Base-by-base conservation (phyloP, 2,329 filamentous ascomycete species). In the Atkinsonella texensis region DNA sequence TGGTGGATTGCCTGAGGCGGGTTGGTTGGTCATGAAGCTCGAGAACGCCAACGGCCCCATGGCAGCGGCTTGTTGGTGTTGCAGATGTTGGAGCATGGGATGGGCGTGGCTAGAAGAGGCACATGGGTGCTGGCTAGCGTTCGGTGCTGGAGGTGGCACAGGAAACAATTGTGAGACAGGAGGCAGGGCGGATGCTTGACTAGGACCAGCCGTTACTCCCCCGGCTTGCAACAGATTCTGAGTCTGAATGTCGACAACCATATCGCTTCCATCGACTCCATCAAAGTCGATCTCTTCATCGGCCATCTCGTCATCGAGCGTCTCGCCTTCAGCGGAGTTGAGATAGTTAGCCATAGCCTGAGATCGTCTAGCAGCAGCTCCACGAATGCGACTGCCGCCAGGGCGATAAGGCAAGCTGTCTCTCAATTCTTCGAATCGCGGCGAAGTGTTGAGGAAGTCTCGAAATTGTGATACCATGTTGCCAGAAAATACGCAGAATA, bases 401-500 rank as follows among this genome's bases (percentile, higher is more conserved):
- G 49, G 23, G 46, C 58, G 54, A 40, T 50, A 54, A 20, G 58
- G 46, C 52, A 63, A 53, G 20, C 56, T 61, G 7, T 72, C 67
- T 32, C 71, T 70, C 8, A 72, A 59, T 3, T 70, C 68, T 41
- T 73, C 69, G 50, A 78, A 80, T 35, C 70, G 67, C 0, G 68
- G 64, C 11, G 72, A 69, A 0, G 66, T 71, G 57, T 89, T 94
- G 40, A 98, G 75, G 63, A 89, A 87, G 31, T 84, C 77, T 42
- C 91, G 84, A 28, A 98, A 79, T 41, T 80, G 79, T 42, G 74
- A 73, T 2, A 98, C 91, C 51, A 90, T 90, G 28, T 80, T 77
- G 6, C 93, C 91, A 1, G 90, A 96, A 67, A 98, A 98, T 50
- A 98, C 93, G 63, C 93, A 98, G 65, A 98, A 98, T 8, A 97